Evolutionary conservation across 306 rosid genomes (phyloP), one percentile per base, ranked within the genome.

Genomic region (Calophaca sinica): DNA sequence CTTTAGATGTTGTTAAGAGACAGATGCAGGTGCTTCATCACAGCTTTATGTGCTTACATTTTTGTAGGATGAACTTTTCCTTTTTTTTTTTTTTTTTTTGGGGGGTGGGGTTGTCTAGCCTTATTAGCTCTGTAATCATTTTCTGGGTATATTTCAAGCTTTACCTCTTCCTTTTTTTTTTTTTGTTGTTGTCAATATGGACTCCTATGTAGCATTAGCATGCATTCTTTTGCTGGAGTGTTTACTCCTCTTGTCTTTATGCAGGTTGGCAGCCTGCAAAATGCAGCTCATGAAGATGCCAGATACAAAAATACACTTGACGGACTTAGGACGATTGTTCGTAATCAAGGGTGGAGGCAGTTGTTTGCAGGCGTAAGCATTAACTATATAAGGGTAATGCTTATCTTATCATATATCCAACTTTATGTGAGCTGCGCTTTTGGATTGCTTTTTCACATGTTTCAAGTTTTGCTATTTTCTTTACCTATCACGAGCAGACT

Each of bases 361-460:
- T 84, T 94, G 89, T 92, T 94, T 85, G 90, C 96, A 26, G 99
- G 99, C 78, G 83, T 92, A 42, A 94, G 96, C 92, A 87, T 94
- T 3, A 94, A 94, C 82, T 92, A 92, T 72, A 88, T 94, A 60
- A 92, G 96, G 99, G 97, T 94, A 84, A 89, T 68, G 20, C 66
- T 53, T 73, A 29, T 26, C 26, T 62, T 60, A 67, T 82, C 38
- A 62, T 60, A 62, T 64, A 66, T 31, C 35, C 68, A 35, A 60
- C 44, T 70, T 60, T 66, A 52, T 52, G 48, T 20, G 48, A 53
- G 48, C 46, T n/a, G 32, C 26, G 73, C 46, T 55, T 68, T 68
- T 74, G 52, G 61, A 51, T 29, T 66, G 51, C 64, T 38, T 72
- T 58, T 68, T 74, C 51, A 49, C 20, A 58, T 46, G 4, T 4